Evolutionary conservation across 306 rosid species (phyloP).

Genomic region (Sesbania bispinosa): DNA sequence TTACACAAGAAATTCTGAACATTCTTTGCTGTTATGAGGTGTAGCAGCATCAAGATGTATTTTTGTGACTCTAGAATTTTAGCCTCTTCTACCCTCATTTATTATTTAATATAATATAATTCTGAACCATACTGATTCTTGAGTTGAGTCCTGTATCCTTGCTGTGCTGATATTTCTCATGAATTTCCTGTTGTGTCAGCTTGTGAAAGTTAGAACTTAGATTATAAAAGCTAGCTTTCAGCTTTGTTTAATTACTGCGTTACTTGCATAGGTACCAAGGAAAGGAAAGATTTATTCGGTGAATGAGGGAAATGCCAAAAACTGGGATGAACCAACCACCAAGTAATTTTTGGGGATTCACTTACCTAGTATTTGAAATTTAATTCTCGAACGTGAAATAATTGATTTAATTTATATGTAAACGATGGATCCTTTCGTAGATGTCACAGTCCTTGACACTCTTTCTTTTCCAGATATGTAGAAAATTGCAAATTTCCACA

Average conservation of each 20-base stretch:
- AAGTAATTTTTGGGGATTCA: slow-evolving; percentile 41
- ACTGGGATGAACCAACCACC: slow-evolving; percentile 81
- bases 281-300: slow-evolving; percentile 88
- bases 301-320: slow-evolving; percentile 92
- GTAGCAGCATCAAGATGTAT: not conserved
- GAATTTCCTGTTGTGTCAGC: not conserved
- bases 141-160: not conserved
- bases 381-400: not conserved
- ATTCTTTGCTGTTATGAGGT: not conserved
- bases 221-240: not conserved
- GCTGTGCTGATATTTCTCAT: not conserved
- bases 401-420: not conserved
- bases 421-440: not conserved
- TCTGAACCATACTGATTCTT: not conserved
- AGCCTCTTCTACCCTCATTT: not conserved
- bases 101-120: not conserved
- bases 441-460: slow-evolving; percentile 2
- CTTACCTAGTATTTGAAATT: not conserved
- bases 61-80: not conserved
- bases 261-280: slow-evolving; percentile 58
- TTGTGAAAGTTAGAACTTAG: not conserved
- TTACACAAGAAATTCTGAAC: not conserved
- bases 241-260: not conserved
- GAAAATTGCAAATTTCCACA: slow-evolving; percentile 82
- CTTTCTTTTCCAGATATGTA: slow-evolving; percentile 56